Evolutionary conservation across 2,329 filamentous ascomycete genomes (phyloP), one percentile per base, ranked within the genome.

Genomic region (Lecanicillium sp.): DNA sequence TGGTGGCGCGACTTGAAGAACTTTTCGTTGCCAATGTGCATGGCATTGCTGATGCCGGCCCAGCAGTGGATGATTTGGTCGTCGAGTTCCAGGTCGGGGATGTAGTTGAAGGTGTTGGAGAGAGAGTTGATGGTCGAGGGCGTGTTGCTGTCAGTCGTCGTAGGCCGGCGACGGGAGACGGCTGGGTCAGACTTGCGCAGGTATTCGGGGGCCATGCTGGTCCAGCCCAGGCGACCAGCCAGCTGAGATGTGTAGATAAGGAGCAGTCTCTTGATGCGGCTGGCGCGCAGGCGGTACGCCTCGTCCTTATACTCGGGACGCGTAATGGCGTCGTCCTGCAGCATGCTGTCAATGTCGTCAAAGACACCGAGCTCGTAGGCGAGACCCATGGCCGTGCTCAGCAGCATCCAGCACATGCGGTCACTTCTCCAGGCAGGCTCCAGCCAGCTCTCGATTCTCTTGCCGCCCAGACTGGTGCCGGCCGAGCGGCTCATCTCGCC

Each of bases 321-420:
- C 13, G 71, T 72, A 47, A 79, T 77, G 44, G 73, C 66, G 42
- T 74, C 67, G 36, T 77, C 67, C 42, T 72, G 72, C 40, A 81
- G 60, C 50, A 79, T 56, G 51, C 89, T 84, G 42, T 85, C 87
- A 47, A 89, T 87, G 42, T 89, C 80, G 49, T 97, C 92, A 51
- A 97, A 98, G 3, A 98, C 87, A 10, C 92, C 92, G 22, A 98
- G 77, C 59, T 98, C 92, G 49, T 94, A 94, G 0, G 86, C 87
- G 28, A 97, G 69, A 1, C 88, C 85, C 68, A 90, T 85, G 12
- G 87, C 88, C 28, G 88, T 94, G 54, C 87, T 94, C 20, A 97
- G 72, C 12, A 97, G 69, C 87, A 96, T 96, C 90, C 90, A 96
- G 56, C 87, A 94, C 86, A 96, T 94, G 39, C 88, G 84, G 54